phyloP scores from a whole-genome alignment of 108 stramenopile genomes.

The Cyclotella sp. region DNA sequence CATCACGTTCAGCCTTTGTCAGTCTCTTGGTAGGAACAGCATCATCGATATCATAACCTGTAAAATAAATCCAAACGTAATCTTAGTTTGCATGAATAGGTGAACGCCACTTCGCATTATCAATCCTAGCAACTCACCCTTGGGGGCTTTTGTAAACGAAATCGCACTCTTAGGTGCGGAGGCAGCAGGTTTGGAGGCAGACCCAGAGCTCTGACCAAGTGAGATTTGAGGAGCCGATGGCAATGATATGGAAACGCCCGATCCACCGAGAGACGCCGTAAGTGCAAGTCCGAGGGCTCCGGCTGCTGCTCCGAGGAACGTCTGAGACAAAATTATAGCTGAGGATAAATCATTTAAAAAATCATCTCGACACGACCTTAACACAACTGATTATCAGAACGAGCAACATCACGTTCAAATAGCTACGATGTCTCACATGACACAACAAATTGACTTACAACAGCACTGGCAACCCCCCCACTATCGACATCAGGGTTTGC shows the following conservation, averaged over 20 bases:
- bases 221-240: conserved; percentile 20
- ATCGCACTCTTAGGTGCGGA: conserved; percentile 33
- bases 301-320: conserved; percentile 74
- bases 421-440: too few relatives aligned
- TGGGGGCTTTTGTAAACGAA: conserved; percentile 44
- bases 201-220: conserved; percentile 8
- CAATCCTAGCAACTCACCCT: conserved; percentile 25
- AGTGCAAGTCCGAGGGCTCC: conserved; percentile 68
- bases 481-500: conserved; percentile 66
- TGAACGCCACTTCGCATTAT: too few relatives aligned
- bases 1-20: conserved; percentile 56
- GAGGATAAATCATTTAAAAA: neutral
- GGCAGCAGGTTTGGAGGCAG: conserved; percentile 49
- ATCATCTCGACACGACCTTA: neutral
- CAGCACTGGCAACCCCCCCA: conserved; percentile 65
- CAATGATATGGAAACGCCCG: conserved; percentile 25
- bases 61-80: neutral
- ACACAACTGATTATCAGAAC: neutral
- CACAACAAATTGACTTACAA: conserved; percentile 72
- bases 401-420: neutral
- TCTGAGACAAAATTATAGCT: conserved; percentile 28
- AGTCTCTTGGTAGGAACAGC: conserved; percentile 44
- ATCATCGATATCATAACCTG: conserved; percentile 52
- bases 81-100: too few relatives aligned
- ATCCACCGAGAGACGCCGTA: conserved; percentile 55